Evolutionary conservation across 805 yeast species (phyloP).

Genomic region (Pichia phayaonensis): DNA sequence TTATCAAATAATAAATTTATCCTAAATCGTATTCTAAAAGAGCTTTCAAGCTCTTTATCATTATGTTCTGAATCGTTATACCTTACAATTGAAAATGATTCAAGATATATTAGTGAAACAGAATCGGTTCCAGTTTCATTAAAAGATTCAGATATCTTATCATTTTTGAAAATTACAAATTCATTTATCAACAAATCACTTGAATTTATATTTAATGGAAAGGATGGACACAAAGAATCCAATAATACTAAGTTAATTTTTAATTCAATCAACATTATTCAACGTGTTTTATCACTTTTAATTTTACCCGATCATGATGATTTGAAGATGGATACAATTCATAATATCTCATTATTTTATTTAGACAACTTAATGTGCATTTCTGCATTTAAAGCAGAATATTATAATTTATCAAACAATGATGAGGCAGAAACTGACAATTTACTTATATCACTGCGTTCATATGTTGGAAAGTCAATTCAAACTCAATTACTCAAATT

Average conservation of each 20-base stretch:
- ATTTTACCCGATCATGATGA: neutral
- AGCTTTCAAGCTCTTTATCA: neutral
- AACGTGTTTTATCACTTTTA: neutral
- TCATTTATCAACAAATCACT: conserved; percentile 1
- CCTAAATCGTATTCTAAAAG: neutral
- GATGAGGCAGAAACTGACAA: conserved; percentile 3
- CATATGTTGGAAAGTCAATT: neutral
- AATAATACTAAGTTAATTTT: neutral
- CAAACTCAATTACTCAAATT: conserved; percentile 30
- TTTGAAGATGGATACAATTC: neutral
- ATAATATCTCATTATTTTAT: conserved; percentile 1
- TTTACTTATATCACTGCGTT: neutral
- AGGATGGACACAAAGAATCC: neutral
- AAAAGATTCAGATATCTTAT: neutral
- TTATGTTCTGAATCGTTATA: neutral
- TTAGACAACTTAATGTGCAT: conserved; percentile 4
- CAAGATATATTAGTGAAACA: neutral
- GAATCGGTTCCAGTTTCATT: neutral
- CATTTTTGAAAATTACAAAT: conserved; percentile 3
- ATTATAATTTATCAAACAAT: neutral
- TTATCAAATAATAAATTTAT: neutral
- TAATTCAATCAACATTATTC: conserved; percentile 1
- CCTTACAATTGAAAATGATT: neutral
- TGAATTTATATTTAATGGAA: neutral
- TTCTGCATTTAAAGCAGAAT: conserved; percentile 8